Percentiles rank a stretch among this genome's conserved stretches.
These are phyloP conservation scores for Pleurozium schreberi DNA, from an alignment of 225 moss, liverwort and hornwort species.

Conservation along the genomic window DNA sequence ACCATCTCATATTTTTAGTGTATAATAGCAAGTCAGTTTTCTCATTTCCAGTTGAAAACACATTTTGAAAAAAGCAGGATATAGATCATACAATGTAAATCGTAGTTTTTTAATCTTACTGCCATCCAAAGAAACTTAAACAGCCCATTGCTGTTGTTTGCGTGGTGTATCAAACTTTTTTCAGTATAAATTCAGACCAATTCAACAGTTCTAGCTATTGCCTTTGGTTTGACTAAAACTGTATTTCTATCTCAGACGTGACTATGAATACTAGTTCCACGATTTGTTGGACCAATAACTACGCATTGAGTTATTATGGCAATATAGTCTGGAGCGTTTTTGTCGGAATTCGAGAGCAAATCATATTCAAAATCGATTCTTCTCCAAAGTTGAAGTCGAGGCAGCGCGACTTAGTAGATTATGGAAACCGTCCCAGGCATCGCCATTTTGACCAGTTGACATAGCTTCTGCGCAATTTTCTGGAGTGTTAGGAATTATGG, in stretches of 20 bases:
- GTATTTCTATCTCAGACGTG: neutral
- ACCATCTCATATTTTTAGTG: neutral
- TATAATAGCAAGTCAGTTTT: neutral
- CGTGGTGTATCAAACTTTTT: neutral
- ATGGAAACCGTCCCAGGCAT: slow-evolving; percentile 31
- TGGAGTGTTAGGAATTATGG: neutral
- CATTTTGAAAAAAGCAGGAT: neutral
- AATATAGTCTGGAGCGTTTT: neutral
- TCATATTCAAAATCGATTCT: neutral
- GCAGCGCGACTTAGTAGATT: slow-evolving; percentile 15
- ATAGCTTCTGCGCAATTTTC: slow-evolving; percentile 20
- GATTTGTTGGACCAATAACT: neutral
- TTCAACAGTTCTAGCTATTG: neutral
- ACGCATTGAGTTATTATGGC: neutral
- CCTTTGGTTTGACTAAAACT: neutral
- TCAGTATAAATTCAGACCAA: neutral
- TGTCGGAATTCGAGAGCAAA: neutral
- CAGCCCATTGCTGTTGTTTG: slow-evolving; percentile 26
- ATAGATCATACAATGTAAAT: neutral
- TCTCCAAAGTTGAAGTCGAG: slow-evolving; percentile 15
- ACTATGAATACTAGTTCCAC: neutral
- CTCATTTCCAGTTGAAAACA: neutral
- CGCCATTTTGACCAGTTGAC: slow-evolving; percentile 22
- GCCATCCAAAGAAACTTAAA: slow-evolving; percentile 2
- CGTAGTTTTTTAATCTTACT: neutral